Evolutionary conservation across 768 basidiomycete genomes (phyloP).

Genomic region (Mycena amicta): DNA sequence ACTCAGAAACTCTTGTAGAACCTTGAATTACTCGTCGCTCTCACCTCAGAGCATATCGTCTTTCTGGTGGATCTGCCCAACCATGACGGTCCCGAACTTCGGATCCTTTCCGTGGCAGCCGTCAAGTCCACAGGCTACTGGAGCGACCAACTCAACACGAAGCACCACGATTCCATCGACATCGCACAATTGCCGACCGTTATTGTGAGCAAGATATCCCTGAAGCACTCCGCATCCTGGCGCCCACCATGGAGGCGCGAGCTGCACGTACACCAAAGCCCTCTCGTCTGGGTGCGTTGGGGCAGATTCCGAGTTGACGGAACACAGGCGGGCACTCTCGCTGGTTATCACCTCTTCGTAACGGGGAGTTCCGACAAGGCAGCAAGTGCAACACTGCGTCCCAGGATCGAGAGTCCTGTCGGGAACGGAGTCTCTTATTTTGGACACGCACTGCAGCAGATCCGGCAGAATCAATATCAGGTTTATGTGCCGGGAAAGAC

Average conservation of each 20-base stretch:
- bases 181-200: not conserved
- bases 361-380: not conserved
- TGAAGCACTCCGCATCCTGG: not conserved
- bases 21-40: not conserved
- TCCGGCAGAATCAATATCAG: not conserved
- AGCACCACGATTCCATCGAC: not conserved
- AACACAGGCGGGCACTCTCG: not conserved
- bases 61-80: not conserved
- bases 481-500: not conserved
- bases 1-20: not conserved
- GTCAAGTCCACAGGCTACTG: not conserved
- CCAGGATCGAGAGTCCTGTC: not conserved
- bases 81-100: not conserved
- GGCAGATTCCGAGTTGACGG: not conserved
- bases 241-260: not conserved
- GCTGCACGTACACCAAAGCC: conserved; percentile 5
- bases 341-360: not conserved
- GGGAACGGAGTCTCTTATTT: not conserved
- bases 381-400: not conserved
- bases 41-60: not conserved
- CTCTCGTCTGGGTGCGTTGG: conserved; percentile 2
- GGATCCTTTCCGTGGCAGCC: not conserved
- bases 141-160: not conserved
- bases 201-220: not conserved
- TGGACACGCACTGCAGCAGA: not conserved